Percentiles rank a stretch among this genome's conserved stretches.
Evolutionary conservation across 345 rosid species (phyloP).

Genomic region (Heritiera fomes): DNA sequence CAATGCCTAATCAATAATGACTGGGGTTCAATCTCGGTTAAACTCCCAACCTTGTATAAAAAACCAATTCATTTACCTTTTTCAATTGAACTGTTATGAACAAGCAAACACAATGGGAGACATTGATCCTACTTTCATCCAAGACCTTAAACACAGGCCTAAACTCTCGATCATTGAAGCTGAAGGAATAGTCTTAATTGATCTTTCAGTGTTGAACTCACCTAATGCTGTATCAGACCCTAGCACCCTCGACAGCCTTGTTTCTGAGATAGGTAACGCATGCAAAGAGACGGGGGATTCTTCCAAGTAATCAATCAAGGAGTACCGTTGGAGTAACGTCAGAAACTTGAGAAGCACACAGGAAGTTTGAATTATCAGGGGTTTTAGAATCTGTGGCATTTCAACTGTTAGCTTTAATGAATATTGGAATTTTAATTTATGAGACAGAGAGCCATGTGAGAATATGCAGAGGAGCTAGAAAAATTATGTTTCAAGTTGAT

Average conservation of each 20-base stretch:
- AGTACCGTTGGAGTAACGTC: slow-evolving; percentile 45
- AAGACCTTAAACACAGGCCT: slow-evolving; percentile 53
- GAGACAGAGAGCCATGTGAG: too few relatives aligned
- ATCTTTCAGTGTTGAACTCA: slow-evolving; percentile 33
- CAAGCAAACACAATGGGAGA: slow-evolving; percentile 40
- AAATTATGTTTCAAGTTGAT: too few relatives aligned
- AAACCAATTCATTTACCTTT: not conserved
- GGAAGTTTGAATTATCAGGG: not conserved
- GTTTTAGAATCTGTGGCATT: too few relatives aligned
- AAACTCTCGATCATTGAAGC: slow-evolving; percentile 25
- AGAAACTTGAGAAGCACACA: too few relatives aligned
- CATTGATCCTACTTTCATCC: slow-evolving; percentile 56
- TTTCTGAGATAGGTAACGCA: slow-evolving; percentile 49
- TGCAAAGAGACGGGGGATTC: slow-evolving; percentile 74
- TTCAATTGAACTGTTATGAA: not conserved
- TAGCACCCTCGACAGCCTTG: slow-evolving; percentile 30
- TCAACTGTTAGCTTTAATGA: not conserved
- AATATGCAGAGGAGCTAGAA: too few relatives aligned
- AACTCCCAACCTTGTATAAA: not conserved
- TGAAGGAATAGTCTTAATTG: slow-evolving; percentile 59
- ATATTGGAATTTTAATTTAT: not conserved
- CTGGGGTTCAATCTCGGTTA: not conserved
- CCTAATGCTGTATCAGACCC: slow-evolving; percentile 23
- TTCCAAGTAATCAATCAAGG: slow-evolving; percentile 87
- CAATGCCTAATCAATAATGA: not conserved